Evolutionary conservation across 352 stramenopile species (phyloP).

Genomic region (Peronospora farinosa): DNA sequence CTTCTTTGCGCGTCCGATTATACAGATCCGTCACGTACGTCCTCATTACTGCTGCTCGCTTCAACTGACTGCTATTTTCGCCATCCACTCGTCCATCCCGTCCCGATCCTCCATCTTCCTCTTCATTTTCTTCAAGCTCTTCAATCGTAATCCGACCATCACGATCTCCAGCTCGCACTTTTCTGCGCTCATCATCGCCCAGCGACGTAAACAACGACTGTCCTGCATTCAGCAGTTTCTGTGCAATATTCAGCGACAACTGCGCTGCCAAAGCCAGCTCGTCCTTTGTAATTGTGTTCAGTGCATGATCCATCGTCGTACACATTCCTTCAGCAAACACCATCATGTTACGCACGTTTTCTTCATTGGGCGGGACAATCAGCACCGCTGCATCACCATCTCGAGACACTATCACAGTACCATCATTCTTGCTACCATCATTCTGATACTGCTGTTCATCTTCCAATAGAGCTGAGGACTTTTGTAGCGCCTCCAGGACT

Average conservation of each 20-base stretch:
- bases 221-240: slow-evolving; percentile 63
- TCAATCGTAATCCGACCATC: slow-evolving; percentile 66
- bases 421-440: slow-evolving; percentile 2
- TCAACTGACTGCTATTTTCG: slow-evolving; percentile 10
- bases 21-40: slow-evolving; percentile 48
- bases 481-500: slow-evolving; percentile 40
- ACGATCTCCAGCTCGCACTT: slow-evolving; percentile 29
- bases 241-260: slow-evolving; percentile 64
- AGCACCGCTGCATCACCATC: slow-evolving; percentile 13
- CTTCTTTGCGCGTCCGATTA: slow-evolving; percentile 33
- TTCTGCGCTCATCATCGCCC: slow-evolving; percentile 50
- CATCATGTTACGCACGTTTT: slow-evolving; percentile 73
- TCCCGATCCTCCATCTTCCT: slow-evolving; percentile 8
- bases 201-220: slow-evolving; percentile 68
- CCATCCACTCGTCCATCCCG: neutral
- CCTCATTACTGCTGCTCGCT: slow-evolving; percentile 32
- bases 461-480: slow-evolving; percentile 23
- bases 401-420: slow-evolving; percentile 3
- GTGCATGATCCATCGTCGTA: slow-evolving; percentile 58
- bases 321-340: slow-evolving; percentile 70
- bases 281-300: slow-evolving; percentile 68
- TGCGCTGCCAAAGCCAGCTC: slow-evolving; percentile 61
- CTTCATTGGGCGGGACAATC: slow-evolving; percentile 37
- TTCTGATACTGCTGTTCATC: neutral
- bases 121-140: slow-evolving; percentile 36